Evolutionary conservation across 805 yeast genomes (phyloP).

Genomic region (Candida endomychidarum): DNA sequence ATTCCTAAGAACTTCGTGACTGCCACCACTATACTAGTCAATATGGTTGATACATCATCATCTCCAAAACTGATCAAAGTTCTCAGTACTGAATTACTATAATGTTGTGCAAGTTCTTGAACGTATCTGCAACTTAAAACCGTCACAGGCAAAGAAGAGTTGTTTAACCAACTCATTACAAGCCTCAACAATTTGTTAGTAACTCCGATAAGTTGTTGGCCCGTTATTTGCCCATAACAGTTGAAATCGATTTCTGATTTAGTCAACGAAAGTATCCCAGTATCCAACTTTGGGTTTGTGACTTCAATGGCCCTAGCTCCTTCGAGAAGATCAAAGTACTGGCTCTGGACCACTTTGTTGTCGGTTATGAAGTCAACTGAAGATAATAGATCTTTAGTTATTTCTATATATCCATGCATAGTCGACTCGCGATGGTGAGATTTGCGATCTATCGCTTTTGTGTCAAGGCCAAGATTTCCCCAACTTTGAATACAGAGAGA

Average conservation of each 20-base stretch:
- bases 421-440: background rate
- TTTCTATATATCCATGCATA: constrained; percentile 37
- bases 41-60: constrained; percentile 41
- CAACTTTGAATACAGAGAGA: too few relatives aligned
- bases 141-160: constrained; percentile 73
- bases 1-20: constrained; percentile 54
- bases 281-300: constrained; percentile 69
- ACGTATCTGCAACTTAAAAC: constrained; percentile 74
- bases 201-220: constrained; percentile 48
- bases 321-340: constrained; percentile 65
- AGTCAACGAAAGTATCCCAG: constrained; percentile 59
- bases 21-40: constrained; percentile 53
- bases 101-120: constrained; percentile 52
- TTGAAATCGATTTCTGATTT: constrained; percentile 49
- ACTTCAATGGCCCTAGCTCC: constrained; percentile 89
- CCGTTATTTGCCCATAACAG: constrained; percentile 34
- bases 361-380: constrained; percentile 41
- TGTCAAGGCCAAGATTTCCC: too few relatives aligned
- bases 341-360: constrained; percentile 59
- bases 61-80: constrained; percentile 22
- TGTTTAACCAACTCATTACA: constrained; percentile 72
- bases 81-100: constrained; percentile 21
- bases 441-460: background rate
- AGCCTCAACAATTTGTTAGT: constrained; percentile 54
- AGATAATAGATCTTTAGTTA: constrained; percentile 52